A percentile compares a stretch with the other conserved stretches of the same genome.
phyloP scores from a whole-genome alignment of 2,329 filamentous ascomycete species.

The Calonectria pseudoreteaudii region DNA sequence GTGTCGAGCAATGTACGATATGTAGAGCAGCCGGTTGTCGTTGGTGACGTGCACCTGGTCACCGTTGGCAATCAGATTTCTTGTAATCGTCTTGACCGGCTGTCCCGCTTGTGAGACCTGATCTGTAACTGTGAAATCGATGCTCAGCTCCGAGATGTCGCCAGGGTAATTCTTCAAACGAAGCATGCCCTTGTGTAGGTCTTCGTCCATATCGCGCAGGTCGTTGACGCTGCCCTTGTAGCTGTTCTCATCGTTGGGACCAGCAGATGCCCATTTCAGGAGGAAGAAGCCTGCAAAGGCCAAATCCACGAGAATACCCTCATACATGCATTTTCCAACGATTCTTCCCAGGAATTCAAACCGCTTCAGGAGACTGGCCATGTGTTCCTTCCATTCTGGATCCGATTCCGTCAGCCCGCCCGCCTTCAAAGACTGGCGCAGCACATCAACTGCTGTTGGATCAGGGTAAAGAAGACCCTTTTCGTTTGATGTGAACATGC shows the following conservation, averaged over 20 bases:
- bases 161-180: slow-evolving; percentile 87
- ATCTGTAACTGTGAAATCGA: slow-evolving; percentile 93
- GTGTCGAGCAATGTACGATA: slow-evolving; percentile 90
- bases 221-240: slow-evolving; percentile 97
- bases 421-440: slow-evolving; percentile 67
- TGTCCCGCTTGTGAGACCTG: slow-evolving; percentile 61
- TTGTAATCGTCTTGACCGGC: slow-evolving; percentile 72
- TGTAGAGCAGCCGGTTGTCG: slow-evolving; percentile 93
- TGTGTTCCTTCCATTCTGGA: slow-evolving; percentile 65
- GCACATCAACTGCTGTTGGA: slow-evolving; percentile 79
- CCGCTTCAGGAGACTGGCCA: slow-evolving; percentile 73
- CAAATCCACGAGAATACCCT: slow-evolving; percentile 94
- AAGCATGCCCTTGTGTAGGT: slow-evolving; percentile 86
- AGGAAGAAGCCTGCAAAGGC: slow-evolving; percentile 96
- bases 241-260: slow-evolving; percentile 70
- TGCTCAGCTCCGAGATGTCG: slow-evolving; percentile 75
- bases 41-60: slow-evolving; percentile 86
- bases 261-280: slow-evolving; percentile 90
- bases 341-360: slow-evolving; percentile 95
- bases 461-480: slow-evolving; percentile 92
- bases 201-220: slow-evolving; percentile 89
- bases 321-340: slow-evolving; percentile 96
- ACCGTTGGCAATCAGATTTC: slow-evolving; percentile 81
- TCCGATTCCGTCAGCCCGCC: slow-evolving; percentile 64
- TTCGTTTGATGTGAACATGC: slow-evolving; percentile 85